Base-by-base conservation (phyloP, 1,284 basidiomycete species). In the Boletus calvinii region DNA sequence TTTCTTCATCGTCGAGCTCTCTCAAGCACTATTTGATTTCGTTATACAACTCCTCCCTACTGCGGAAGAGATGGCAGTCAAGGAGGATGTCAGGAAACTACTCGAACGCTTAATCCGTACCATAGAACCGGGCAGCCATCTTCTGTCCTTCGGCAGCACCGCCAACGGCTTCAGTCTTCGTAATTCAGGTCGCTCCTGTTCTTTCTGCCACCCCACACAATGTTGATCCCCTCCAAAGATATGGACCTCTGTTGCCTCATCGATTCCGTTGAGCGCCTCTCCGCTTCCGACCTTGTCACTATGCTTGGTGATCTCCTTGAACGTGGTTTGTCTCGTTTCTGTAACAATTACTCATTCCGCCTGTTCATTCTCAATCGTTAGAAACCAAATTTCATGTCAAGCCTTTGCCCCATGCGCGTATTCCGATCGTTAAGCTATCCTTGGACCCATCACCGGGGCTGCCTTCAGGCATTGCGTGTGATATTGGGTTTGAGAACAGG, bases 331-430 rank as follows among this genome's bases (percentile, higher is more conserved):
- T 71, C 46, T 40, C 20, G 22, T 59, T 52, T 55, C 50, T 29
- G 24, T 40, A 35, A 22, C 46, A 48, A 54, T 26, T 8, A n/a
- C 13, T 26, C 43, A 11, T 31, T 44, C 43, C 12, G 29, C 34
- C 2, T 51, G 47, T 46, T 61, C 52, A 61, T 48, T 35, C 6
- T 30, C 35, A 31, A n/a, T 10, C 20, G 6, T 40, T 39, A 89
- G 95, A 98, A 76, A 98, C 96, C 39, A 95, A 97, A 72, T 98
- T 98, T 70, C 90, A 88, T 66, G 94, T 99, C 74, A 98, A 98
- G 73, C 90, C 94, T 12, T 77, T 99, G 34, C 95, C 96, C 6
- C 92, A 96, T 73, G 96, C 96, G 15, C 87, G 96, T 62, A 98
- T 99, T 77, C 96, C 96, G 22, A 99, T 99, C 71, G 94, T 99